Evolutionary conservation across 23 red algal genomes (phyloP).

Genomic region (Porphyridium purpureum): DNA sequence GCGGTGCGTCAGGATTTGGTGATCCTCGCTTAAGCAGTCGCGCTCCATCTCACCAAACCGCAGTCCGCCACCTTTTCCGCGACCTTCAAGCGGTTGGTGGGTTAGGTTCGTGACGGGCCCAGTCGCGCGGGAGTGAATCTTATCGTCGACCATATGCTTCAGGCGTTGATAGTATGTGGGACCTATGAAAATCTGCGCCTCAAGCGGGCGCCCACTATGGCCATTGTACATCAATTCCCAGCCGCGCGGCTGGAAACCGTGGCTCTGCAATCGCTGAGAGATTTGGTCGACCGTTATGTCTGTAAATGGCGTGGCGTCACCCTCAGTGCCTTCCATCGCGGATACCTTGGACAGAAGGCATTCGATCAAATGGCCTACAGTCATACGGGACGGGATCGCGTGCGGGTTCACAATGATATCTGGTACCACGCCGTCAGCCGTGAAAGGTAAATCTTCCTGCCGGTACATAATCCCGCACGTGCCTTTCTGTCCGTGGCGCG

Average conservation of each 20-base stretch:
- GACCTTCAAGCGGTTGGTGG: constrained; percentile 86
- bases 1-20: too few species aligned
- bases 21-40: too few species aligned
- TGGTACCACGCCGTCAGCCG: constrained; percentile 80
- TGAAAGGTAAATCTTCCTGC: constrained; percentile 98
- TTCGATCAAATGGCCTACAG: constrained; percentile 93
- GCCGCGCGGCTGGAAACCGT: constrained; percentile 90
- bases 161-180: constrained; percentile 97
- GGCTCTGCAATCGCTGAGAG: constrained; percentile 18
- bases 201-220: constrained; percentile 75
- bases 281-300: constrained; percentile 85
- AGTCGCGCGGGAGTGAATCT: constrained; percentile 77
- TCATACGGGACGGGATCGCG: constrained; percentile 98
- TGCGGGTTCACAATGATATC: constrained; percentile 99
- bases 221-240: constrained; percentile 98
- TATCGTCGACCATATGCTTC: constrained; percentile 96
- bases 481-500: constrained; percentile 96
- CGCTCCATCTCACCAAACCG: constrained; percentile 99
- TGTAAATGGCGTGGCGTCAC: constrained; percentile 91
- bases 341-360: constrained; percentile 69
- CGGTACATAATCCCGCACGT: constrained; percentile 82
- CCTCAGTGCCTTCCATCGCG: constrained; percentile 79
- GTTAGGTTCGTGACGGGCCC: constrained; percentile 87
- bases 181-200: constrained; percentile 94
- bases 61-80: constrained; percentile 70